Conservation (phyloP, 371 early-diverging fungal species). For the Syncephalastrum monosporum region DNA sequence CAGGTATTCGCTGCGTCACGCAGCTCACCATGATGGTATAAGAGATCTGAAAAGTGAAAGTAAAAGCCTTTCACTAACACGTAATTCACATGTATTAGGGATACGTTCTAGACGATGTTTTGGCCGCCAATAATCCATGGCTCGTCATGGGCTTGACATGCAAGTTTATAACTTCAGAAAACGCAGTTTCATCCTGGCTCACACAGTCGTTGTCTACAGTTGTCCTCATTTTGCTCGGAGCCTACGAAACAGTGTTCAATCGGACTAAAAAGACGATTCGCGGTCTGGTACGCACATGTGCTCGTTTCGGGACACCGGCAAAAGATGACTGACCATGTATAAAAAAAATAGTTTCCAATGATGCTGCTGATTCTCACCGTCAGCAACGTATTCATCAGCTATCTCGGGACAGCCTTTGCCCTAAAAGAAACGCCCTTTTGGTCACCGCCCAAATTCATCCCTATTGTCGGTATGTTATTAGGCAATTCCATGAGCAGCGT, state of each 20-base stretch:
- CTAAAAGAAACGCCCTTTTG: constrained; percentile 73
- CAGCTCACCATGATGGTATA: constrained; percentile 47
- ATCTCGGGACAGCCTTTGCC: constrained; percentile 63
- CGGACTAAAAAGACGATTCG: constrained; percentile 41
- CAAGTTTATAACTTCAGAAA: constrained; percentile 11
- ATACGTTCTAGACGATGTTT: constrained; percentile 40
- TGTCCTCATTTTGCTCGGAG: constrained; percentile 33
- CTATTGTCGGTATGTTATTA: constrained; percentile 84
- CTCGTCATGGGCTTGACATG: constrained; percentile 37
- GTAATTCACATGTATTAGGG: constrained; percentile 20
- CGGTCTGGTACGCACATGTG: constrained; percentile 30
- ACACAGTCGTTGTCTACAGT: constrained; percentile 16
- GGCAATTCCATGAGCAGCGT: constrained; percentile 86
- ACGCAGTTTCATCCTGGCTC: not conserved
- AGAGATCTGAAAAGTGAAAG: not conserved
- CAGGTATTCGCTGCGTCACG: constrained; percentile 42
- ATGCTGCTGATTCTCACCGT: constrained; percentile 47
- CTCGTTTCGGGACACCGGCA: not conserved
- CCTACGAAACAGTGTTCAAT: constrained; percentile 44
- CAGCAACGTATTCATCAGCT: constrained; percentile 49
- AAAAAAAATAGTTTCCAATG: constrained; percentile 36
- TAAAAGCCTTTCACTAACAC: no score
- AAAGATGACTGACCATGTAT: no score
- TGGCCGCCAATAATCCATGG: constrained; percentile 30
- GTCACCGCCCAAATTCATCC: constrained; percentile 78